These are phyloP conservation scores for Albatrellus sp. DNA, from an alignment of 1,284 basidiomycete species.

Conservation along the genomic window DNA sequence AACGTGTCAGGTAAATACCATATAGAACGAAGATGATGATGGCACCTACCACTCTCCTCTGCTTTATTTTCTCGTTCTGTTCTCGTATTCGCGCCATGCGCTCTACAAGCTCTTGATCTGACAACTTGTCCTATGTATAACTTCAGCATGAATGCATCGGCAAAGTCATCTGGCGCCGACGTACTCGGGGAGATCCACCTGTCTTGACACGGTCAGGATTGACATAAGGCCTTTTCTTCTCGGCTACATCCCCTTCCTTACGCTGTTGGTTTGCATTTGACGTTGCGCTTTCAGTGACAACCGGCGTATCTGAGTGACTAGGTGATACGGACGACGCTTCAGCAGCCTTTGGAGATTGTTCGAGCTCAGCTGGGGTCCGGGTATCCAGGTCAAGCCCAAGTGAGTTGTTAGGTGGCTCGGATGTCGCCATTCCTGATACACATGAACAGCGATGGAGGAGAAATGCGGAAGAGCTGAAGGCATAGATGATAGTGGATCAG, in stretches of 20 bases:
- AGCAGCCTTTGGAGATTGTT: not conserved
- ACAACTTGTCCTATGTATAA: slow-evolving; percentile 50
- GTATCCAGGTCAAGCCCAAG: slow-evolving; percentile 56
- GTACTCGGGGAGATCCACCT: slow-evolving; percentile 58
- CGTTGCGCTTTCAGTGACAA: no score
- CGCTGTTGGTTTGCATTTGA: slow-evolving; percentile 2
- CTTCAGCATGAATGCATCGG: not conserved
- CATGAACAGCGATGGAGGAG: no score
- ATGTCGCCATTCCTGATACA: slow-evolving; percentile 2
- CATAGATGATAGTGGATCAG: no score
- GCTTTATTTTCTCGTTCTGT: slow-evolving; percentile 75
- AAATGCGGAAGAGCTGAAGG: no score
- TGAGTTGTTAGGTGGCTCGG: slow-evolving; percentile 32
- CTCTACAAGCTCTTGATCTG: slow-evolving; percentile 57
- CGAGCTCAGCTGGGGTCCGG: slow-evolving; percentile 3
- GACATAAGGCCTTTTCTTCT: slow-evolving; percentile 43
- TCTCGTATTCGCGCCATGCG: slow-evolving; percentile 64
- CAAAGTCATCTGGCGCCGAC: slow-evolving; percentile 12
- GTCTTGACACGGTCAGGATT: slow-evolving; percentile 71
- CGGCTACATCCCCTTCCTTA: slow-evolving; percentile 10
- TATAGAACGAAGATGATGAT: slow-evolving; percentile 2
- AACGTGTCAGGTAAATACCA: not conserved
- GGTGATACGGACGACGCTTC: not conserved
- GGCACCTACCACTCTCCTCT: slow-evolving; percentile 47
- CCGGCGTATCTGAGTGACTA: not conserved